A percentile compares a stretch with the other conserved stretches of the same genome.
These are phyloP conservation scores for Solanum microdontum DNA, from an alignment of 257 asterid genomes.

Conservation along the genomic window DNA sequence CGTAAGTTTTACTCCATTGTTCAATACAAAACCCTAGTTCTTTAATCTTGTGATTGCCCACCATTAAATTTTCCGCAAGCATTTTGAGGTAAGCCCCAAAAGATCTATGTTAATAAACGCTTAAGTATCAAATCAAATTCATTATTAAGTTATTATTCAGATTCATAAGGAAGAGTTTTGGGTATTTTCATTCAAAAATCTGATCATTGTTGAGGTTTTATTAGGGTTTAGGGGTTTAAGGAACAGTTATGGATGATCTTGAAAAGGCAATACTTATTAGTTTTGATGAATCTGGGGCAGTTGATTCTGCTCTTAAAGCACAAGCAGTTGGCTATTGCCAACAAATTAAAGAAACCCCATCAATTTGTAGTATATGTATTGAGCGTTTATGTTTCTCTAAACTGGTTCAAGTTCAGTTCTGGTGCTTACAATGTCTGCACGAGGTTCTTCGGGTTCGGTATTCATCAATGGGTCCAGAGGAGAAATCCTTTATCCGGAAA, in stretches of 20 bases:
- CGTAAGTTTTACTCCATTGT: background rate
- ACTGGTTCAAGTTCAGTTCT: constrained; percentile 74
- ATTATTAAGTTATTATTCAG: background rate
- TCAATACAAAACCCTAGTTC: constrained; percentile 14
- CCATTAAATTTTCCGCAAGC: background rate
- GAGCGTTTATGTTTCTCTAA: constrained; percentile 52
- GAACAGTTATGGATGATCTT: constrained; percentile 68
- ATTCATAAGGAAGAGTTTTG: background rate
- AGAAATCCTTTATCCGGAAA: constrained; percentile 61
- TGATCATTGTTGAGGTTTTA: background rate
- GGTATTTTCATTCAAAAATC: background rate
- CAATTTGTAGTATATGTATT: constrained; percentile 65
- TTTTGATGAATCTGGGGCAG: constrained; percentile 77
- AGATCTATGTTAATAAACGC: constrained; percentile 12
- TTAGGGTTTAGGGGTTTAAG: constrained; percentile 39
- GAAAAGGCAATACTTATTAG: constrained; percentile 83
- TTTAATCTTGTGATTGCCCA: constrained; percentile 7
- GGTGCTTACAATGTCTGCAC: constrained; percentile 86
- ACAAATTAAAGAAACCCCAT: constrained; percentile 57
- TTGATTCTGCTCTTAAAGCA: constrained; percentile 47
- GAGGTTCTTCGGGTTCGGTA: constrained; percentile 61
- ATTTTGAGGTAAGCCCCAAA: constrained; percentile 11
- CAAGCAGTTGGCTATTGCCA: constrained; percentile 65
- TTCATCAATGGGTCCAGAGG: constrained; percentile 53
- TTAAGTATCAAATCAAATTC: background rate